A percentile compares a stretch with the other conserved stretches of the same genome.
Conservation (phyloP, 2,329 filamentous ascomycete genomes). For the Fusarium setosum region DNA sequence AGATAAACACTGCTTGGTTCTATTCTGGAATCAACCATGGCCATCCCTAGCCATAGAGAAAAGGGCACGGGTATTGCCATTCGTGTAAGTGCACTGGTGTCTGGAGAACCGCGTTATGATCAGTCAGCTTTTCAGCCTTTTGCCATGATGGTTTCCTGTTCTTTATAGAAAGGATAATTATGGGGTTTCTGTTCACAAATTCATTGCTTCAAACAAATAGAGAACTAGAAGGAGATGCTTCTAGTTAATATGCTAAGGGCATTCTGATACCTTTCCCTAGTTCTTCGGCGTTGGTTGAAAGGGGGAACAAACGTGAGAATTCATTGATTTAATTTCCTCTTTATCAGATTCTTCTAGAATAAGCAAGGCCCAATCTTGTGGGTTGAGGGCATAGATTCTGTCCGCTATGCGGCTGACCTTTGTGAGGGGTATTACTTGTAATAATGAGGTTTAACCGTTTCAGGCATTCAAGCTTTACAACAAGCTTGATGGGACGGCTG, state of each 20-base stretch:
- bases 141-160: conserved; percentile 12
- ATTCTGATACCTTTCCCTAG: background rate
- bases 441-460: too few species aligned
- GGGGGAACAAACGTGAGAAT: background rate
- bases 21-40: background rate
- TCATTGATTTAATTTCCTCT: background rate
- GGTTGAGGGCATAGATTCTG: background rate
- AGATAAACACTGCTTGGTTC: background rate
- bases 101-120: conserved; percentile 38
- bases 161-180: conserved; percentile 31
- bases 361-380: background rate
- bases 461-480: too few species aligned
- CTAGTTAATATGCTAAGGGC: background rate
- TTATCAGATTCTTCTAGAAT: background rate
- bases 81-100: conserved; percentile 40
- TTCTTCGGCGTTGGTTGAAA: background rate
- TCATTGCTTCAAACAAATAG: background rate
- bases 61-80: conserved; percentile 22
- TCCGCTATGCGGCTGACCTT: too few species aligned
- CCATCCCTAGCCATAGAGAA: background rate
- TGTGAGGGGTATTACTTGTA: too few species aligned
- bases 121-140: conserved; percentile 27
- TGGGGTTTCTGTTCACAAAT: conserved; percentile 5
- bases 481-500: background rate
- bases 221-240: background rate